phyloP scores from a whole-genome alignment of 768 basidiomycete species.

The Kwoniella newhampshirensis region DNA sequence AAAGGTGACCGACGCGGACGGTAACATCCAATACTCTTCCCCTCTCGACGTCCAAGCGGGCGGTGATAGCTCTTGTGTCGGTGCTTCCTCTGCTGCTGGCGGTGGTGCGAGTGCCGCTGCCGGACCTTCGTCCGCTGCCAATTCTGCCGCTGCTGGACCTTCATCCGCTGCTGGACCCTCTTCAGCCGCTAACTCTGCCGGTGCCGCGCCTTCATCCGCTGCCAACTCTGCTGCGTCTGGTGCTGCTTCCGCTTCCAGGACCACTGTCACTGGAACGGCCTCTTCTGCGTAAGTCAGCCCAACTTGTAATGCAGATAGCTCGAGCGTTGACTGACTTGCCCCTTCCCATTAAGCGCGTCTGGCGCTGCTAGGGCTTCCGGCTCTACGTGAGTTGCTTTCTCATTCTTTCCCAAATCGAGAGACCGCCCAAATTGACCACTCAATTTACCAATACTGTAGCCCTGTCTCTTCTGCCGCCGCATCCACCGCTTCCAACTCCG shows the following conservation, averaged over 20 bases:
- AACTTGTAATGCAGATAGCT: slow-evolving; percentile 7
- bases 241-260: neutral
- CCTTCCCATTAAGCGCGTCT: too few species aligned
- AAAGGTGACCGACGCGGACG: slow-evolving; percentile 45
- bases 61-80: slow-evolving; percentile 38
- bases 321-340: too few species aligned
- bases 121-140: slow-evolving; percentile 12
- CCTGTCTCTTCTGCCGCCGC: slow-evolving; percentile 11
- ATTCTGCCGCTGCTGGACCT: slow-evolving; percentile 5
- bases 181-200: slow-evolving; percentile 6
- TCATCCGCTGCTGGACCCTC: slow-evolving; percentile 5
- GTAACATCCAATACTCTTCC: slow-evolving; percentile 39
- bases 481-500: slow-evolving; percentile 17
- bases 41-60: slow-evolving; percentile 34
- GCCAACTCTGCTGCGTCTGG: slow-evolving; percentile 1
- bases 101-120: slow-evolving; percentile 21
- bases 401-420: neutral
- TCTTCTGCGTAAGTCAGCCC: slow-evolving; percentile 2
- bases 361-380: neutral
- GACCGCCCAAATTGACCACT: neutral
- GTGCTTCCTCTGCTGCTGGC: slow-evolving; percentile 18
- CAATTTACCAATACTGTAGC: neutral
- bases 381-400: slow-evolving; percentile 4
- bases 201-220: slow-evolving; percentile 4
- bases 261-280: neutral